phyloP scores from a whole-genome alignment of 768 basidiomycete species.

The Rhodosporidiobolus sp. region DNA sequence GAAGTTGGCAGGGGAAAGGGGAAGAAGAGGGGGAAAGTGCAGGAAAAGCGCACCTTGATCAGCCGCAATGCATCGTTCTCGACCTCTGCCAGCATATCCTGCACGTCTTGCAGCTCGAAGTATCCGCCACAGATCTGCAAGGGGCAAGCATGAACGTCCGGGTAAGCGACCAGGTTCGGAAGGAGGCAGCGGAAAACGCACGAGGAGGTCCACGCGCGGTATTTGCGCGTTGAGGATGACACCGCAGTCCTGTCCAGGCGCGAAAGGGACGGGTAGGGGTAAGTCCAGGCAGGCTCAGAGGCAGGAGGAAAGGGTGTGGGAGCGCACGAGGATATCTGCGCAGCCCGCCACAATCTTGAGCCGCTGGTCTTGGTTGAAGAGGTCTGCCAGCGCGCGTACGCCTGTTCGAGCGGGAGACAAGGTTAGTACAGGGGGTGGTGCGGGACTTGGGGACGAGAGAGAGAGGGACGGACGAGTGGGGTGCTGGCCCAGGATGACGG shows the following conservation, averaged over 20 bases:
- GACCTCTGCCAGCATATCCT: conserved; percentile 22
- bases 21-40: not conserved
- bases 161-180: not conserved
- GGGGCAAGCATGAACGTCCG: not conserved
- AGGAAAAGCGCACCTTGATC: conserved; percentile 17
- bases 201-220: conserved; percentile 23
- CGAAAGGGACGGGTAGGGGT: too few species aligned
- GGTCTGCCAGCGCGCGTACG: not conserved
- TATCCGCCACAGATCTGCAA: conserved; percentile 31
- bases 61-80: not conserved
- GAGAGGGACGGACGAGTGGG: conserved; percentile 7
- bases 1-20: too few species aligned
- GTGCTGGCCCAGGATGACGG: conserved; percentile 28
- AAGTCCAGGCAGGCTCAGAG: not conserved
- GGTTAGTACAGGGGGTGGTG: not conserved
- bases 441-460: not conserved
- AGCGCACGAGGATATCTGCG: conserved; percentile 22
- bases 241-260: conserved; percentile 18
- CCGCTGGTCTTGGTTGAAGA: conserved; percentile 7
- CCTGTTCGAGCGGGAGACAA: not conserved
- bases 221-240: conserved; percentile 28
- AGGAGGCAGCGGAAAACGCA: not conserved
- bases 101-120: conserved; percentile 30
- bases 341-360: conserved; percentile 9
- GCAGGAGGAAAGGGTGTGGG: not conserved